Conservation (phyloP, 768 basidiomycete genomes). For the Clavulina sp. region DNA sequence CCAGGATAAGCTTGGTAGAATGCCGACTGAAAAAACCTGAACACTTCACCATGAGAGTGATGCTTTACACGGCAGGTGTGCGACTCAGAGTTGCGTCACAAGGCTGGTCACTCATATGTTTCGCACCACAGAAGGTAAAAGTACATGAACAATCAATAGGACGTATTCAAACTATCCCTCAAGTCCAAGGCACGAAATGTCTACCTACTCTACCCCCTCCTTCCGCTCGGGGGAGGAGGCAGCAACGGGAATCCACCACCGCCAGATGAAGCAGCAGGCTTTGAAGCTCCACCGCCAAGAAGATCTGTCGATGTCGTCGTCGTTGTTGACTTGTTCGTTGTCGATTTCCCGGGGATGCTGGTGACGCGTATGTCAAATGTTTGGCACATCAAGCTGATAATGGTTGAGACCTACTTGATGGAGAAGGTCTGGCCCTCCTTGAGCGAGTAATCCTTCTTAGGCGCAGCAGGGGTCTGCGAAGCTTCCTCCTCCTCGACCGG, state of each 20-base stretch:
- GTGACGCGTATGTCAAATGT: too few relatives aligned
- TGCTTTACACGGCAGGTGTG: too few relatives aligned
- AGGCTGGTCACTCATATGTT: too few relatives aligned
- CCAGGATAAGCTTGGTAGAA: too few relatives aligned
- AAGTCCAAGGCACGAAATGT: too few relatives aligned
- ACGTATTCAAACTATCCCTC: too few relatives aligned
- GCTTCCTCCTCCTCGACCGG: slow-evolving; percentile 30
- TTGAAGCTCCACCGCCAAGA: slow-evolving; percentile 21
- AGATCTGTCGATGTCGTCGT: slow-evolving; percentile 18
- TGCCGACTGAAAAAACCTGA: too few relatives aligned
- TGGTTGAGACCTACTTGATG: slow-evolving; percentile 26
- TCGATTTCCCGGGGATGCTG: too few relatives aligned
- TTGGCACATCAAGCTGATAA: neutral
- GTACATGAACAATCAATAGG: too few relatives aligned
- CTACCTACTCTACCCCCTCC: neutral
- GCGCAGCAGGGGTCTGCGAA: slow-evolving; percentile 55
- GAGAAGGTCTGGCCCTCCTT: slow-evolving; percentile 93
- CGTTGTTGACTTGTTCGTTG: slow-evolving; percentile 13
- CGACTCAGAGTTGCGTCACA: too few relatives aligned
- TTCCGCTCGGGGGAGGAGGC: slow-evolving; percentile 64
- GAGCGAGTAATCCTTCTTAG: slow-evolving; percentile 84
- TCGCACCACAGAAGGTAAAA: too few relatives aligned
- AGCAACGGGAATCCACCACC: slow-evolving; percentile 41
- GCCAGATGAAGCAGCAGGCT: slow-evolving; percentile 17
- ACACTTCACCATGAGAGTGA: too few relatives aligned